phyloP scores from a whole-genome alignment of 169 alveolate genomes.

The Plasmodium vivax region DNA sequence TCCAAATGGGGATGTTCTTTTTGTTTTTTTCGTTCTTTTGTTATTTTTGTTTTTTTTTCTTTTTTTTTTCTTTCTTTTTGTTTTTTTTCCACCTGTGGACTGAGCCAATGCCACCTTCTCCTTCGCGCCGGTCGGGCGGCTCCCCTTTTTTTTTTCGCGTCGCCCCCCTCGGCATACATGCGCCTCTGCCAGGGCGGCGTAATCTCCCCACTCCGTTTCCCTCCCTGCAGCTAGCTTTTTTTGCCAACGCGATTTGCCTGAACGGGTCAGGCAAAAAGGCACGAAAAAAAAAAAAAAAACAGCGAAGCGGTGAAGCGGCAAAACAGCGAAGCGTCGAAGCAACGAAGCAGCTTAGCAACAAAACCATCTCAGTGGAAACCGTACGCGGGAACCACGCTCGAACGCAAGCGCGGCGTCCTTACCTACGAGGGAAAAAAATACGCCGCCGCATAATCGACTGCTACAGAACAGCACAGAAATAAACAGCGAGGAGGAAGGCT shows the following conservation, averaged over 20 bases:
- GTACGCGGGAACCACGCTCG: background rate
- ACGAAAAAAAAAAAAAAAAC: background rate
- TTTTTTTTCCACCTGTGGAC: background rate
- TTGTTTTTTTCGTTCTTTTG: background rate
- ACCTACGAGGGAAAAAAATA: background rate
- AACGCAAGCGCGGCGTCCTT: background rate
- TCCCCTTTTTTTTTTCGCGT: background rate
- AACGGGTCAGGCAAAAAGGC: background rate
- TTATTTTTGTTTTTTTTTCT: background rate
- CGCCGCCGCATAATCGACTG: background rate
- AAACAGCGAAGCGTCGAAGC: background rate
- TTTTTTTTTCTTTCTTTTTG: background rate
- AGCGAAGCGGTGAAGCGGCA: background rate
- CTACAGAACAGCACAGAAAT: background rate
- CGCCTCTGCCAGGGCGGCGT: background rate
- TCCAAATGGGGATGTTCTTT: background rate
- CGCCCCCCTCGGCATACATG: background rate
- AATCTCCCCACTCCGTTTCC: background rate
- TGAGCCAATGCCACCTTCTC: background rate
- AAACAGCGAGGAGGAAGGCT: background rate
- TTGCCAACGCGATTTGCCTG: background rate
- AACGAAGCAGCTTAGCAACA: background rate
- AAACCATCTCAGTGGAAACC: background rate
- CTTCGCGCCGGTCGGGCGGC: background rate
- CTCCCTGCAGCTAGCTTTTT: background rate